phyloP scores from a whole-genome alignment of 441 rosid species.

The Bocquillonia castaneifolia region DNA sequence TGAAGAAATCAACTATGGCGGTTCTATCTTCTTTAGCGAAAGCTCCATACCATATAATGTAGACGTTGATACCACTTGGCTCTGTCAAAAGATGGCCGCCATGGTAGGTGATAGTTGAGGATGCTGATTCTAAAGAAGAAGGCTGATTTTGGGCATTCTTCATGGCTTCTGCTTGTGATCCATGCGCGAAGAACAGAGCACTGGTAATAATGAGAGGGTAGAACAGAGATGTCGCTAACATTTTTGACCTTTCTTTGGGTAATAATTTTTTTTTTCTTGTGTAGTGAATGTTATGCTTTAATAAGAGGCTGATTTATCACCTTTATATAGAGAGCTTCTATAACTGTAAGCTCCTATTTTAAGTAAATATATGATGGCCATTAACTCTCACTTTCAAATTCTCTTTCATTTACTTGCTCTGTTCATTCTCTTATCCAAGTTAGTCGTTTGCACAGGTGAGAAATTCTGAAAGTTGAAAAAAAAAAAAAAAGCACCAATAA shows the following conservation, averaged over 20 bases:
- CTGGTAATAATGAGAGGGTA: not conserved
- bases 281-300: not conserved
- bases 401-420: not conserved
- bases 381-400: too few species aligned
- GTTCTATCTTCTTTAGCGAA: slow-evolving; percentile 26
- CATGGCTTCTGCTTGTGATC: slow-evolving; percentile 17
- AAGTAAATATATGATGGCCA: not conserved
- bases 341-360: not conserved
- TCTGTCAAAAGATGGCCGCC: slow-evolving; percentile 32
- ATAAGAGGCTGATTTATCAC: not conserved
- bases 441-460: too few species aligned
- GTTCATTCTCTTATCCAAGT: too few species aligned
- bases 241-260: not conserved
- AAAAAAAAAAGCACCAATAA: too few species aligned
- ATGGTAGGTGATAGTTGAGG: slow-evolving; percentile 27
- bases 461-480: too few species aligned
- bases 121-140: slow-evolving; percentile 11
- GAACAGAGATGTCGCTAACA: slow-evolving; percentile 1
- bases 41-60: slow-evolving; percentile 35
- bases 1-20: slow-evolving; percentile 28
- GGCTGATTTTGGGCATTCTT: slow-evolving; percentile 7
- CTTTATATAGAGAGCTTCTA: not conserved
- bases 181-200: slow-evolving; percentile 11
- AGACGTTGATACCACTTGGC: slow-evolving; percentile 28
- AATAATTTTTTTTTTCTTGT: not conserved